Evolutionary conservation across 1,284 basidiomycete species (phyloP).

Genomic region (Agroathelia rolfsii): DNA sequence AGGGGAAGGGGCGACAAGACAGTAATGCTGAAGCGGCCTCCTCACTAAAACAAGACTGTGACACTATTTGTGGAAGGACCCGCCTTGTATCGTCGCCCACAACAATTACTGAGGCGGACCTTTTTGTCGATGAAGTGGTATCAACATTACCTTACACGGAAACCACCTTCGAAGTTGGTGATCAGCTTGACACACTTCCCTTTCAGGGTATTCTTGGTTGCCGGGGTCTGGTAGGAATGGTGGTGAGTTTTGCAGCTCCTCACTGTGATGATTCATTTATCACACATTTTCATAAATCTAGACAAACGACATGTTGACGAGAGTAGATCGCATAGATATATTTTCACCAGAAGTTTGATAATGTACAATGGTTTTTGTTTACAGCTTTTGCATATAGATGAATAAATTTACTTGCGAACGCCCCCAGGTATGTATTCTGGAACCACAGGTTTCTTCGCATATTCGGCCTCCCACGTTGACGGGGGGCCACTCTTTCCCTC

Average conservation of each 20-base stretch:
- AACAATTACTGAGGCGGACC: too few species aligned
- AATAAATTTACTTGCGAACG: not conserved
- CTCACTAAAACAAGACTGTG: too few species aligned
- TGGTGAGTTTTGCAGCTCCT: not conserved
- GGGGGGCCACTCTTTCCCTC: conserved; percentile 31
- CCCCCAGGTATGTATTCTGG: conserved; percentile 29
- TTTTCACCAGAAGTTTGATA: not conserved
- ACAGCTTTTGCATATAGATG: not conserved
- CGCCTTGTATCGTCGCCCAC: too few species aligned
- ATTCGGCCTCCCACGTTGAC: conserved; percentile 41
- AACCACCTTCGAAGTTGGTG: too few species aligned
- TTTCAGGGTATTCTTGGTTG: too few species aligned
- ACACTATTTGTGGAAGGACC: too few species aligned
- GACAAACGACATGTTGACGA: not conserved
- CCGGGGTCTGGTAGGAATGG: too few species aligned
- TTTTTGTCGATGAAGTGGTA: too few species aligned
- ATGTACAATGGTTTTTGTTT: not conserved
- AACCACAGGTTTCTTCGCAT: conserved; percentile 39
- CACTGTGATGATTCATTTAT: not conserved
- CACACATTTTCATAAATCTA: not conserved
- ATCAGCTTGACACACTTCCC: too few species aligned
- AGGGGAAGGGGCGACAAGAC: too few species aligned
- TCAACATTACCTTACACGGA: too few species aligned
- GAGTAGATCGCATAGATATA: not conserved
- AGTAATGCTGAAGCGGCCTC: too few species aligned